Evolutionary conservation across 2,329 filamentous ascomycete species (phyloP).

Genomic region (Ilyonectria destructans): DNA sequence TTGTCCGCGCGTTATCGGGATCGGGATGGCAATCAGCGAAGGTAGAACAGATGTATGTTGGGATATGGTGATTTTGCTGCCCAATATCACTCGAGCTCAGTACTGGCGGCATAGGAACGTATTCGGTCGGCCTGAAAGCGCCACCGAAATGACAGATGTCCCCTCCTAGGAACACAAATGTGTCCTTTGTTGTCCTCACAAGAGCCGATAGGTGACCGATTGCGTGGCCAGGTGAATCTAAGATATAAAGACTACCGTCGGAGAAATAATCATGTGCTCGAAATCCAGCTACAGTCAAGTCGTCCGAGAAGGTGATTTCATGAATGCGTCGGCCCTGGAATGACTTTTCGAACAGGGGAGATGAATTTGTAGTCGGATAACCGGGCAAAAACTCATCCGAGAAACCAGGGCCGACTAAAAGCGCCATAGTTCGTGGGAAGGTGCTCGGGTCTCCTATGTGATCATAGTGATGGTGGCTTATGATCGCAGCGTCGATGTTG

Average conservation of each 20-base stretch:
- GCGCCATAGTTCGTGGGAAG: slow-evolving; percentile 23
- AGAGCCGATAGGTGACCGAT: slow-evolving; percentile 47
- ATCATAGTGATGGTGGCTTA: slow-evolving; percentile 32
- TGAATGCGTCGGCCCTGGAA: slow-evolving; percentile 6
- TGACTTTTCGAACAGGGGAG: slow-evolving; percentile 4
- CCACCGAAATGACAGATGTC: slow-evolving; percentile 61
- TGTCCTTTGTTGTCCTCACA: slow-evolving; percentile 56
- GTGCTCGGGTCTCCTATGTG: slow-evolving; percentile 25
- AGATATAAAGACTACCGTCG: slow-evolving; percentile 46
- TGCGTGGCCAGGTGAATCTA: slow-evolving; percentile 44
- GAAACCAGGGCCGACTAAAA: slow-evolving; percentile 31
- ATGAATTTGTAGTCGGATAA: slow-evolving; percentile 13
- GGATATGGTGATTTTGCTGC: not conserved
- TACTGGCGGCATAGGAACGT: slow-evolving; percentile 44
- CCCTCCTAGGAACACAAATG: slow-evolving; percentile 61
- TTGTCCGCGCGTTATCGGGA: not conserved
- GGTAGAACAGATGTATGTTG: slow-evolving; percentile 3
- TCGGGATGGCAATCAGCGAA: slow-evolving; percentile 23
- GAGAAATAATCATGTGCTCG: slow-evolving; percentile 44
- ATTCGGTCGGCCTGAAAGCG: slow-evolving; percentile 54
- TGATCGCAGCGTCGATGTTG: slow-evolving; percentile 21
- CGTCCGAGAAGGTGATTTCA: slow-evolving; percentile 6
- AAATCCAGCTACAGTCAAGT: slow-evolving; percentile 50
- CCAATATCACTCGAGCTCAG: slow-evolving; percentile 15
- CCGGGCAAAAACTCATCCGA: slow-evolving; percentile 17